Evolutionary conservation across 805 yeast species (phyloP), one percentile per base, ranked within the genome.

Genomic region (Nakazawaea pomicola): DNA sequence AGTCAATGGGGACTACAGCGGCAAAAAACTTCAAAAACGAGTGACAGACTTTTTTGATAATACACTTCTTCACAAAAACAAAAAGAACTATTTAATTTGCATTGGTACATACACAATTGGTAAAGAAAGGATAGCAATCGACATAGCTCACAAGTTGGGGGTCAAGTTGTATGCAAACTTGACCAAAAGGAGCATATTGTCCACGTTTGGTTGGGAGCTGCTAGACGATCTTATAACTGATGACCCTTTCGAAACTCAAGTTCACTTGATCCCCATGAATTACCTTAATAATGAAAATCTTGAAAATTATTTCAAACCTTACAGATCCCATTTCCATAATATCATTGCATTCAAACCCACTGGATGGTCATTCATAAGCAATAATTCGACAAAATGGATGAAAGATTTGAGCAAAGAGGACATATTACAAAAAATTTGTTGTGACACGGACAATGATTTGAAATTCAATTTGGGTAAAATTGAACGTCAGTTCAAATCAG

Each of bases 21-120:
- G 39, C n/a, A 44, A 48, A 36, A 60, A 49, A 33, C 37, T 49
- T 16, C 53, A 40, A 14, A 62, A 53, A 47, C 49, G 72, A 29
- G 65, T 73, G 21, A 56, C 68, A 35, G 72, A 65, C 39, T 70
- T 56, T 48, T 58, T 65, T 29, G 48, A 38, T n/a, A 44, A 47
- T n/a, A 29, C 38, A 6, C 15, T 41, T 6, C 16, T 27, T 12
- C 42, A 35, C 24, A 43, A 32, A 29, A 47, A 17, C 15, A 48
- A 38, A 10, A 45, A 64, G 43, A 67, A 68, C 42, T 68, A 72
- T 45, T 60, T 85, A 45, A 72, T 81, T 7, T 64, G 85, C 8
- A 80, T 93, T 12, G 98, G 98, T 0, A 80, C 96, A 0, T 93
- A 93, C 58, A 76, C 90, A 2, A 89, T 93, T 29, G 99, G 99